Evolutionary conservation across 305 asterid species (phyloP).

Genomic region (Solanum aculeatissimum): DNA sequence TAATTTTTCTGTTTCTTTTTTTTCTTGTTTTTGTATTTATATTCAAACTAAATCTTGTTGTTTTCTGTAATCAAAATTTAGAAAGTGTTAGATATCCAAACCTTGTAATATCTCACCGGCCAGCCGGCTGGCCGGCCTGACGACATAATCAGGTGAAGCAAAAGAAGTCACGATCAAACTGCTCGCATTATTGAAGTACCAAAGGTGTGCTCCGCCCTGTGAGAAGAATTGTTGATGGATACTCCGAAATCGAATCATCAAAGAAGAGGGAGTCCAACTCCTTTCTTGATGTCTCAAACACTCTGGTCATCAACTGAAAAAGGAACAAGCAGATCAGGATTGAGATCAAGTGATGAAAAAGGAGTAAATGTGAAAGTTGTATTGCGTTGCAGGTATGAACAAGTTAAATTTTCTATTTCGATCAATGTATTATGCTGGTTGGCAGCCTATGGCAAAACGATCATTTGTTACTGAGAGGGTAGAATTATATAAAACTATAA

Average conservation of each 20-base stretch:
- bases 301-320: constrained; percentile 37
- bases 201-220: neutral
- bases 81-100: neutral
- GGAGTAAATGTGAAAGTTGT: constrained; percentile 37
- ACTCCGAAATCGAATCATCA: constrained; percentile 1
- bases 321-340: constrained; percentile 22
- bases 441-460: neutral
- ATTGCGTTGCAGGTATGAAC: constrained; percentile 39
- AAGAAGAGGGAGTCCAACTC: constrained; percentile 5
- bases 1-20: neutral
- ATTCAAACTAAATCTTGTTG: neutral
- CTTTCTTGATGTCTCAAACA: constrained; percentile 1
- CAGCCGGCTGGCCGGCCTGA: neutral
- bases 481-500: neutral
- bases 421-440: neutral
- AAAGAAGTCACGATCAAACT: constrained; percentile 1
- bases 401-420: neutral
- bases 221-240: neutral
- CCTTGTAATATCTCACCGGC: neutral
- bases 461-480: neutral
- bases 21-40: neutral
- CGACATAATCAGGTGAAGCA: neutral
- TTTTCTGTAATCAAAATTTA: neutral
- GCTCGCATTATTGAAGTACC: constrained; percentile 1
- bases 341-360: constrained; percentile 14